phyloP scores from a whole-genome alignment of 2,329 filamentous ascomycete species.

The Alternaria incomplexa region DNA sequence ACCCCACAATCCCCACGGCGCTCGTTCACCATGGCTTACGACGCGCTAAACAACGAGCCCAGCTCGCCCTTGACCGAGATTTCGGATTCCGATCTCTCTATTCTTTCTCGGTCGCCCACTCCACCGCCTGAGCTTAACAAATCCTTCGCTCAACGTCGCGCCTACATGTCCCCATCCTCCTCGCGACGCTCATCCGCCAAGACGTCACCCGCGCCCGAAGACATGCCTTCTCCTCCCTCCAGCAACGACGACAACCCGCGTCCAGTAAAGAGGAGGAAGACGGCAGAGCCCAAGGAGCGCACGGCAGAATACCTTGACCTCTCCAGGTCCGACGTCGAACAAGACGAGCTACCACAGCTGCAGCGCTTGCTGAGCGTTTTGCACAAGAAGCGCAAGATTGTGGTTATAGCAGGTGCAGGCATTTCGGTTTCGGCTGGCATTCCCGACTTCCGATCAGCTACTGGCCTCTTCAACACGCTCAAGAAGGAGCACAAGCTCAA shows the following conservation, averaged over 20 bases:
- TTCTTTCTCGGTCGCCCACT: slow-evolving; percentile 39
- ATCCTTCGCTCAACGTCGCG: slow-evolving; percentile 34
- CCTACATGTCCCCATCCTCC: slow-evolving; percentile 50
- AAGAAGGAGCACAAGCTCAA: slow-evolving; percentile 89
- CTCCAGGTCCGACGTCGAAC: slow-evolving; percentile 56
- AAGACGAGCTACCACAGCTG: slow-evolving; percentile 67
- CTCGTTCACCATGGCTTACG: slow-evolving; percentile 38
- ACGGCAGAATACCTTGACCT: slow-evolving; percentile 85
- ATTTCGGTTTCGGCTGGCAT: slow-evolving; percentile 98
- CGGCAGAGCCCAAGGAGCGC: slow-evolving; percentile 64
- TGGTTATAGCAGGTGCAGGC: slow-evolving; percentile 93
- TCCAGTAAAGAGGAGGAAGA: slow-evolving; percentile 77
- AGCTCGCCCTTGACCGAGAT: slow-evolving; percentile 52
- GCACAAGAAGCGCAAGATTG: slow-evolving; percentile 91
- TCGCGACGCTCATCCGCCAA: slow-evolving; percentile 55
- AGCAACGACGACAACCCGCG: slow-evolving; percentile 68
- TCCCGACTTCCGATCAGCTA: slow-evolving; percentile 92
- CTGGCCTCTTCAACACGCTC: slow-evolving; percentile 85
- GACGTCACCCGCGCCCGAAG: slow-evolving; percentile 54
- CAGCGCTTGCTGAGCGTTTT: slow-evolving; percentile 75
- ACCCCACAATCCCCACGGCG: slow-evolving; percentile 2
- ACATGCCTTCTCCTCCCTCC: slow-evolving; percentile 51
- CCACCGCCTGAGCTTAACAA: slow-evolving; percentile 40
- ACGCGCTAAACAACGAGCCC: slow-evolving; percentile 21
- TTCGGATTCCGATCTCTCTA: slow-evolving; percentile 41